A percentile compares a stretch with the other conserved stretches of the same genome.
Conservation (phyloP, 148 eudicot species). For the Chenopodium suecicum region DNA sequence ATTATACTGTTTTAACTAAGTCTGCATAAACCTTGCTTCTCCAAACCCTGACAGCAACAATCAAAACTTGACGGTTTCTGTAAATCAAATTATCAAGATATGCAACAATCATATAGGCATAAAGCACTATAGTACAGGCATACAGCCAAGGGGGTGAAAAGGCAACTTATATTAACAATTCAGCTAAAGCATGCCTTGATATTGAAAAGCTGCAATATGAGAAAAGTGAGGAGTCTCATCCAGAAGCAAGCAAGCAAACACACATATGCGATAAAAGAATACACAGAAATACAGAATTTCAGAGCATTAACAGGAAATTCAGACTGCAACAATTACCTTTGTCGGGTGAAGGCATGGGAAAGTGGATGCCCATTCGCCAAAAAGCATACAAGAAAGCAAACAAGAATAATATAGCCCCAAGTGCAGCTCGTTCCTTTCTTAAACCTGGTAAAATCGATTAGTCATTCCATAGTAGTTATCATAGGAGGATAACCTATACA, state of each 20-base stretch:
- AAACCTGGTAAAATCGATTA: conserved; percentile 49
- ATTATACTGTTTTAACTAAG: background rate
- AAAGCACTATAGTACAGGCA: background rate
- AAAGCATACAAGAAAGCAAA: conserved; percentile 84
- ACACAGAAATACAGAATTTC: background rate
- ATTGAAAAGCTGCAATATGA: background rate
- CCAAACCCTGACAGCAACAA: background rate
- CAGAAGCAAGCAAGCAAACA: conserved; percentile 12
- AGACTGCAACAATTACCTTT: conserved; percentile 51
- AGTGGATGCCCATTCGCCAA: conserved; percentile 99
- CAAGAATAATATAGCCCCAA: conserved; percentile 85
- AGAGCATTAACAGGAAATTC: conserved; percentile 7
- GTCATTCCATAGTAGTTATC: background rate
- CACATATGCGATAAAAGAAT: background rate
- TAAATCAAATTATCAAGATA: background rate
- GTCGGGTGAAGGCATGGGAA: conserved; percentile 99
- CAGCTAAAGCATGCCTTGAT: background rate
- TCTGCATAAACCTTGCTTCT: background rate
- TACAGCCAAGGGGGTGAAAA: background rate
- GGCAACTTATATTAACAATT: background rate
- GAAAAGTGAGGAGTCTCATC: background rate
- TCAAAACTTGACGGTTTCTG: background rate
- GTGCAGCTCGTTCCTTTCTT: conserved; percentile 91
- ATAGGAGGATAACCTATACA: background rate
- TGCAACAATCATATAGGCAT: background rate